Evolutionary conservation across 2,329 filamentous ascomycete species (phyloP), one percentile per base, ranked within the genome.

Genomic region (Botrytis fabae): DNA sequence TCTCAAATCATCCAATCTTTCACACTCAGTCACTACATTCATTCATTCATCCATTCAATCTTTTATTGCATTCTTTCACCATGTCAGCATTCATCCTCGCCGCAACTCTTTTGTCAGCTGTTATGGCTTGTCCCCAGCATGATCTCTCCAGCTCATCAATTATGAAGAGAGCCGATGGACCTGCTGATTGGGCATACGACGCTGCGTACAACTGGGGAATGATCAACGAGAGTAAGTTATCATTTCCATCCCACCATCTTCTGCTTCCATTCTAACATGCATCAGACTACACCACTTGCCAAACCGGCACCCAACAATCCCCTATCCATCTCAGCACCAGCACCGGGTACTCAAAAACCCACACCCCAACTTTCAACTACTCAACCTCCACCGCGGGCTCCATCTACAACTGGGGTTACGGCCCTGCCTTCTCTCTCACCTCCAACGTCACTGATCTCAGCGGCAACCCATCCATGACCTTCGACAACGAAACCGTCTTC

Each of bases 351-450:
- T 81, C 84, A 2, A 74, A 78, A 32, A 80, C 79, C 40, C 84
- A 86, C 76, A 78, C 78, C 2, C 81, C 84, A 7, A 77, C 64
- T 25, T 86, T 87, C 79, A 80, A 83, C n/a, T 86, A 85, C 78
- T 76, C 79, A 7, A 74, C 76, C 71, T 74, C 79, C 22, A 76
- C 82, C 7, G 68, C 76, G 2, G 85, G 85, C 1, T 81, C 81
- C 65, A 82, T 85, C 73, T 83, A 81, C 80, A 87, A 87, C 76
- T 86, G 85, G 84, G 83, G 84, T 32, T 86, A 85, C 73, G 85
- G 85, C 7, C 83, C 84, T 0, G 82, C 83, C 2, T 86, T 85
- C 74, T 83, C 81, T 8, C 75, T 85, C 59, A 74, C 80, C 28
- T 80, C 76, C 38, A 77, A 81, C 44, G 83, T 18, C 25, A 61